phyloP scores from a whole-genome alignment of 805 yeast genomes.

The Candida ponderosae region DNA sequence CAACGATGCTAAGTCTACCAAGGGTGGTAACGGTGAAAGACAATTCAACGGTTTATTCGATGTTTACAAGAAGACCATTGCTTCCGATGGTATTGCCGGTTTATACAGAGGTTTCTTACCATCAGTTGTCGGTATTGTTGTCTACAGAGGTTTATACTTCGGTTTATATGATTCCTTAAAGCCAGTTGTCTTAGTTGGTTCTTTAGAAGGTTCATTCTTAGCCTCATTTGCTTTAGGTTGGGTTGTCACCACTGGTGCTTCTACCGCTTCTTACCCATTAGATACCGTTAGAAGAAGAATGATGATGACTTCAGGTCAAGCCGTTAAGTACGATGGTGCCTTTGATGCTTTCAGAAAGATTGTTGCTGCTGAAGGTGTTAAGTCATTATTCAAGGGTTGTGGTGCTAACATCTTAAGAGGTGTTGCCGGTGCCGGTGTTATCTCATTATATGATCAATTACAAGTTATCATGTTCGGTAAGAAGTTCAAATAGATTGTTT shows the following conservation, averaged over 20 bases:
- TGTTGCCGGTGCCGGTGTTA: conserved; percentile 99
- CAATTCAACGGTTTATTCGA: conserved; percentile 96
- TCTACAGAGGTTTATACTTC: conserved; percentile 98
- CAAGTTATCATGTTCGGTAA: conserved; percentile 93
- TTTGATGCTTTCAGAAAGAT: conserved; percentile 87
- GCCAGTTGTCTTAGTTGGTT: conserved; percentile 91
- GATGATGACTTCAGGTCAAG: conserved; percentile 99
- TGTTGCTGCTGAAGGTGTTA: conserved; percentile 93
- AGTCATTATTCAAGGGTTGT: conserved; percentile 95
- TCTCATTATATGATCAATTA: conserved; percentile 95
- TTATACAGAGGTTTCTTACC: conserved; percentile 99
- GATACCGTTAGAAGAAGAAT: conserved; percentile 99
- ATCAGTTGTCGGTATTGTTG: conserved; percentile 94
- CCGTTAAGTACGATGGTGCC: conserved; percentile 93
- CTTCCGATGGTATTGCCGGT: conserved; percentile 96
- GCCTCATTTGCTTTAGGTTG: conserved; percentile 97
- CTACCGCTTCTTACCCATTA: conserved; percentile 98
- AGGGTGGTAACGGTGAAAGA: conserved; percentile 77
- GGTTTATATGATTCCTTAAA: conserved; percentile 96
- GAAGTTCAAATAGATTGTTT: conserved; percentile 63
- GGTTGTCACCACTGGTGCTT: conserved; percentile 97
- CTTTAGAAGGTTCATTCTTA: conserved; percentile 88
- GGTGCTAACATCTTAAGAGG: conserved; percentile 99
- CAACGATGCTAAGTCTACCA: conserved; percentile 89
- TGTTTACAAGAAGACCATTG: conserved; percentile 93